Evolutionary conservation across 2,329 filamentous ascomycete genomes (phyloP).

Genomic region (Diaporthe sp.): DNA sequence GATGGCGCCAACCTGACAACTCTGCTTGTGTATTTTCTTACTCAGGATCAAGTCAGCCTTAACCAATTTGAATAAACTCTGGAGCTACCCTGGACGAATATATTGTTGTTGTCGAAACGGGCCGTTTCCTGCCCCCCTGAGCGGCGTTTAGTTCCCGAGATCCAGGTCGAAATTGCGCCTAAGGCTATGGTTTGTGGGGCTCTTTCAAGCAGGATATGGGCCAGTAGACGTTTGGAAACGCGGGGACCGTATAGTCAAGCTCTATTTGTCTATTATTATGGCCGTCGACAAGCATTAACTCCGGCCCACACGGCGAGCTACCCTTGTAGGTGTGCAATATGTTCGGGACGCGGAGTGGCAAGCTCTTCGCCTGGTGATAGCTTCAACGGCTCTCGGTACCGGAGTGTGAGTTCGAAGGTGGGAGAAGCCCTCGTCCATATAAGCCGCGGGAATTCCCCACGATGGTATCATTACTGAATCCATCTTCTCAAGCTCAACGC

Average conservation of each 20-base stretch:
- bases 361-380: constrained; percentile 17
- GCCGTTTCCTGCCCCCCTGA: constrained; percentile 3
- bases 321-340: constrained; percentile 18
- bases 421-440: constrained; percentile 4
- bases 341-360: constrained; percentile 22
- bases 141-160: background rate
- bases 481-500: background rate
- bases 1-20: background rate
- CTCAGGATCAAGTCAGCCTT: constrained; percentile 10
- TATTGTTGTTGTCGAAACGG: constrained; percentile 24
- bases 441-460: background rate
- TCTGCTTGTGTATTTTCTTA: background rate
- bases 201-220: constrained; percentile 6
- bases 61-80: constrained; percentile 22
- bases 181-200: constrained; percentile 6
- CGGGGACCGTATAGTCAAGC: background rate
- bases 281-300: background rate
- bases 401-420: background rate
- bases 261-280: background rate
- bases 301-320: constrained; percentile 17
- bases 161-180: background rate
- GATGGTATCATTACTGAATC: background rate
- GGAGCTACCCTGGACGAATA: background rate
- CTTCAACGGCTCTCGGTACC: background rate
- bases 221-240: background rate